Evolutionary conservation across 108 stramenopile genomes (phyloP).

Genomic region (Nitzschia inconspicua): DNA sequence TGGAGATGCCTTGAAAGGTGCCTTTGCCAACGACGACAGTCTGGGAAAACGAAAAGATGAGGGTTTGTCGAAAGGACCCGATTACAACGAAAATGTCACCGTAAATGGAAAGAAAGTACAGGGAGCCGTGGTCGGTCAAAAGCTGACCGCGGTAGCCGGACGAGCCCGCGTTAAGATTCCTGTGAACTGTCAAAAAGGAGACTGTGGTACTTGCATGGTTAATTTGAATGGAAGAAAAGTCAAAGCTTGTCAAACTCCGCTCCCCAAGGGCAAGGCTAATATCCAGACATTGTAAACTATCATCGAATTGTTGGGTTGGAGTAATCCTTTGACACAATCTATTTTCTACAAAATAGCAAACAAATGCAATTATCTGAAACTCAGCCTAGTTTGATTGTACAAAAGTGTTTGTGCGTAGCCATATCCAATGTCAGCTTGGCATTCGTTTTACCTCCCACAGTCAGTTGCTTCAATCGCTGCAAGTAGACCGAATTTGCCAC

Average conservation of each 20-base stretch:
- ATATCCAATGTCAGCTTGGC: constrained; percentile 40
- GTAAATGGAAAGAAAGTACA: constrained; percentile 77
- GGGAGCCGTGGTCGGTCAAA: constrained; percentile 79
- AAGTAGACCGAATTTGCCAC: constrained; percentile 67
- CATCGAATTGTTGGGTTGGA: background rate
- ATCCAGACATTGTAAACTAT: constrained; percentile 55
- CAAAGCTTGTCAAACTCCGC: constrained; percentile 69
- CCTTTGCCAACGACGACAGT: constrained; percentile 78
- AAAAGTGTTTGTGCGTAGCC: constrained; percentile 45
- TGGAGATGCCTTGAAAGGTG: constrained; percentile 62
- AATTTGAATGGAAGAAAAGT: constrained; percentile 79
- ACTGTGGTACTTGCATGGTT: constrained; percentile 79
- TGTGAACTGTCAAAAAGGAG: constrained; percentile 85
- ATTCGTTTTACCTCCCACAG: constrained; percentile 1
- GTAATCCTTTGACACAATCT: background rate
- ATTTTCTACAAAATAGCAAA: background rate
- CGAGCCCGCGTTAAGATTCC: constrained; percentile 77
- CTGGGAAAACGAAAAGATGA: constrained; percentile 65
- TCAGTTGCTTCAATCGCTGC: constrained; percentile 39
- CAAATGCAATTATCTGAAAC: background rate
- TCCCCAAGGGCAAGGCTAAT: constrained; percentile 55
- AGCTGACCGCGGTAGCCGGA: constrained; percentile 66
- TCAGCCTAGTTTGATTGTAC: constrained; percentile 53
- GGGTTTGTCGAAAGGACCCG: constrained; percentile 65
- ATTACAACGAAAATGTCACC: constrained; percentile 71